Evolutionary conservation across 371 early-diverging fungal species (phyloP), one percentile per base, ranked within the genome.

Genomic region (Mitosporidium daphniae): DNA sequence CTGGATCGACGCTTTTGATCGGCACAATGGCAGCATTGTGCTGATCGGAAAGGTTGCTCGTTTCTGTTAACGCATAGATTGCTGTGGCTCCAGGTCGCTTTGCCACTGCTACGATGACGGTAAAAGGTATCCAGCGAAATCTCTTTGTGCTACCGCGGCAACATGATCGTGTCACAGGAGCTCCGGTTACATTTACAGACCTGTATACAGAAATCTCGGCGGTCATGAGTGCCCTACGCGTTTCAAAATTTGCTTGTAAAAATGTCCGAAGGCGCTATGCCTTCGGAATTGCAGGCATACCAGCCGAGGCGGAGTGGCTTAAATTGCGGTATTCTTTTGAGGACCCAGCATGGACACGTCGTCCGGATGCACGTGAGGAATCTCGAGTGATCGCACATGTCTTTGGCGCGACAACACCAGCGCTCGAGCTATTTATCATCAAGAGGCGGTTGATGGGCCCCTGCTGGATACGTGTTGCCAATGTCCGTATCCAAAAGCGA

Each of bases 361-460:
- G 16, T 10, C 13, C 23, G 25, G 5, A 13, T 16, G 10, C 9
- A 11, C 12, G 4, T 3, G 11, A 9, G 26, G 12, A 0, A 16
- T 35, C 27, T 3, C 24, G 13, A 8, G 14, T 17, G 3, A 22
- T 2, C 2, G 2, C 9, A n/a, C n/a, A 25, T 22, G 47, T 68
- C 1, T 89, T 91, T 50, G 93, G 89, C 6, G 45, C 65, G 2
- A 54, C 57, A 22, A 75, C 78, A 2, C 52, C 54, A 12, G 73
- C 82, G 1, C 44, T 84, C n/a, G 93, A 91, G 40, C 57, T 63
- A 22, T 63, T 91, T 23, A 38, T 89, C 14, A 47, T 78, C 14
- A 77, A 82, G 39, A 59, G 80, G 20, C 62, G 71, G 33, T 45
- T 91, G 16, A 89, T 77, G 80, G 93, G 93, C 1, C 93, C 93